A percentile compares a stretch with the other conserved stretches of the same genome.
Evolutionary conservation across 441 rosid genomes (phyloP).

Genomic region (Metrosideros polymorpha): DNA sequence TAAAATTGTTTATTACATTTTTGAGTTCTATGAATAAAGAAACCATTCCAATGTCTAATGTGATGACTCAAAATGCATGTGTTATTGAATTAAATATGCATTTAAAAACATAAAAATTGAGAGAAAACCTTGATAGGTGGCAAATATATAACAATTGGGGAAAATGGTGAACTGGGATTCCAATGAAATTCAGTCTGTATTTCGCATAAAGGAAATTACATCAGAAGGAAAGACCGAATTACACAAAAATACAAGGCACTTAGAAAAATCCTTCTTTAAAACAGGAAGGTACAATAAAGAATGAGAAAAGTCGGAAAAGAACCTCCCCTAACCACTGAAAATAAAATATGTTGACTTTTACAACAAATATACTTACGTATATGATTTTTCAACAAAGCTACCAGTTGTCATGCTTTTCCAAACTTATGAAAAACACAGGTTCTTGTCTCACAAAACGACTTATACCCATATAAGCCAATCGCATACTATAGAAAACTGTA

Average conservation of each 20-base stretch:
- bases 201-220: not conserved
- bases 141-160: not conserved
- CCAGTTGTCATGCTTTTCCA: not conserved
- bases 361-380: not conserved
- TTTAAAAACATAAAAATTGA: not conserved
- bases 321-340: not conserved
- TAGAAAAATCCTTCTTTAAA: not conserved
- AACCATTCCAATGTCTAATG: not conserved
- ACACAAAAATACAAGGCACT: not conserved
- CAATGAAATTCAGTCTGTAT: not conserved
- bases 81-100: not conserved
- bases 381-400: not conserved
- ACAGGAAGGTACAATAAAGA: not conserved
- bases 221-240: not conserved
- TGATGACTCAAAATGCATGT: not conserved
- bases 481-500: not conserved
- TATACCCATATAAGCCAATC: not conserved
- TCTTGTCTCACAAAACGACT: not conserved
- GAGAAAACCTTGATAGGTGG: not conserved
- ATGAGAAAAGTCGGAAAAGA: not conserved
- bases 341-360: not conserved
- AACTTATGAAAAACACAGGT: not conserved
- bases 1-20: not conserved
- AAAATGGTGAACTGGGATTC: not conserved
- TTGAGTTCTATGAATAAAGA: not conserved